phyloP scores from a whole-genome alignment of 768 basidiomycete genomes.

The Baorangia bicolor region DNA sequence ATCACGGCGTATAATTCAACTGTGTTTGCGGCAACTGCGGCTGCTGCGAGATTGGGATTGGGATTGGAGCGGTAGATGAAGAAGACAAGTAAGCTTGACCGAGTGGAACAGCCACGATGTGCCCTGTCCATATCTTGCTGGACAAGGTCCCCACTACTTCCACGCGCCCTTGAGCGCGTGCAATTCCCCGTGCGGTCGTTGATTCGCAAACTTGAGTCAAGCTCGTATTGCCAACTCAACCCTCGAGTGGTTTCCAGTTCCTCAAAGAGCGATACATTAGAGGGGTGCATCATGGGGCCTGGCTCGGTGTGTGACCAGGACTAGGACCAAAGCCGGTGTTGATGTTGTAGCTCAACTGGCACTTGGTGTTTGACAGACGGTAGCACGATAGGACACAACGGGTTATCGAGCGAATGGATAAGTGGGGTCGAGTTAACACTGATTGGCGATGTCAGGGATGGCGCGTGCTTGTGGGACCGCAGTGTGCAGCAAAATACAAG shows the following conservation, averaged over 20 bases:
- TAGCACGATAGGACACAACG: slow-evolving; percentile 29
- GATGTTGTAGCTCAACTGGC: not conserved
- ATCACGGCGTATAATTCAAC: slow-evolving; percentile 4
- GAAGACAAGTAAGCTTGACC: not conserved
- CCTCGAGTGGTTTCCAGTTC: slow-evolving; percentile 66
- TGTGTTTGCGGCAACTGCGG: slow-evolving; percentile 8
- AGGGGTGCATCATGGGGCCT: slow-evolving; percentile 14
- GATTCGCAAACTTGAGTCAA: slow-evolving; percentile 76
- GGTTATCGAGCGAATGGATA: slow-evolving; percentile 19
- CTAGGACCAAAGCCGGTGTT: not conserved
- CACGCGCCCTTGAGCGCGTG: slow-evolving; percentile 36
- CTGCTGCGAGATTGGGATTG: too few relatives aligned
- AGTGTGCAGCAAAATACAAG: slow-evolving; percentile 41
- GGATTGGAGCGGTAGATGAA: not conserved
- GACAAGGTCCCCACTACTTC: not conserved
- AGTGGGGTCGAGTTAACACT: slow-evolving; percentile 1
- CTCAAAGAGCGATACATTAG: slow-evolving; percentile 56
- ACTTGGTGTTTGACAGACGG: slow-evolving; percentile 15
- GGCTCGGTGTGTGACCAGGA: not conserved
- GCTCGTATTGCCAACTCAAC: slow-evolving; percentile 92
- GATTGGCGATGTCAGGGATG: not conserved
- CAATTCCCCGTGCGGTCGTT: slow-evolving; percentile 61
- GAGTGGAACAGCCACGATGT: not conserved
- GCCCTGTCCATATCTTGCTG: not conserved
- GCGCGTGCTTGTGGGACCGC: slow-evolving; percentile 2